These are phyloP conservation scores for Globisporangium paddicum DNA, from an alignment of 352 stramenopile species.

Conservation along the genomic window DNA sequence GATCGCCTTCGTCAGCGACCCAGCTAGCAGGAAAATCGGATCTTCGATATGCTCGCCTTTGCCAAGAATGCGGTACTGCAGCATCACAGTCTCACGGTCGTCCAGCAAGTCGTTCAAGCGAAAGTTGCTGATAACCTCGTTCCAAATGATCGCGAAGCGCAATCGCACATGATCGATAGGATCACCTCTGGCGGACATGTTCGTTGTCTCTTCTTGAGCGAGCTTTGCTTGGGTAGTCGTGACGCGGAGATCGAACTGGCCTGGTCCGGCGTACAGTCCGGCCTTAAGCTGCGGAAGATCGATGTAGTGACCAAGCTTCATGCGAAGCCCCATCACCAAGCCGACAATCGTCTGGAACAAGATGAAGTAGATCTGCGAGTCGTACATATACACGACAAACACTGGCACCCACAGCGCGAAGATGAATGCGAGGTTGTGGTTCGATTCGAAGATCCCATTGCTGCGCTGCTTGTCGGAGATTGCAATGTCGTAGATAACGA, in stretches of 20 bases:
- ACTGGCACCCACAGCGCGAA: slow-evolving; percentile 67
- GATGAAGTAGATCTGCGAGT: slow-evolving; percentile 86
- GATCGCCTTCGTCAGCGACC: slow-evolving; percentile 63
- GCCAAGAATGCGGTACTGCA: slow-evolving; percentile 78
- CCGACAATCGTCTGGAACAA: slow-evolving; percentile 76
- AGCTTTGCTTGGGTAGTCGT: slow-evolving; percentile 48
- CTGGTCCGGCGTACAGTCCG: slow-evolving; percentile 50
- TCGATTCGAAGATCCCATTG: slow-evolving; percentile 54
- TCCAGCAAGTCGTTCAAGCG: slow-evolving; percentile 80
- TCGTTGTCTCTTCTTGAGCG: slow-evolving; percentile 6
- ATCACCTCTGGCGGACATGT: slow-evolving; percentile 4
- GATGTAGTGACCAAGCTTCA: slow-evolving; percentile 75
- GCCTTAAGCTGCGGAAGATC: slow-evolving; percentile 59
- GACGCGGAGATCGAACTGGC: slow-evolving; percentile 68
- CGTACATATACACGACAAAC: slow-evolving; percentile 85
- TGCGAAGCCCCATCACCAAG: slow-evolving; percentile 64
- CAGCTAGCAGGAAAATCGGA: slow-evolving; percentile 76
- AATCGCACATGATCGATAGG: slow-evolving; percentile 47
- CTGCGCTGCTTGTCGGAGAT: slow-evolving; percentile 25
- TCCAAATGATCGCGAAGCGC: slow-evolving; percentile 85
- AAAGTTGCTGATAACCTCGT: slow-evolving; percentile 85
- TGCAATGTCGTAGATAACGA: slow-evolving; percentile 67
- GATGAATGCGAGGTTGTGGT: slow-evolving; percentile 83
- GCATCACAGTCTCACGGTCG: slow-evolving; percentile 77
- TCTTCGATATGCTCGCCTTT: slow-evolving; percentile 69